Percentiles rank a stretch among this genome's conserved stretches.
Evolutionary conservation across 2,329 filamentous ascomycete species (phyloP).

Genomic region (Curvularia lunata): DNA sequence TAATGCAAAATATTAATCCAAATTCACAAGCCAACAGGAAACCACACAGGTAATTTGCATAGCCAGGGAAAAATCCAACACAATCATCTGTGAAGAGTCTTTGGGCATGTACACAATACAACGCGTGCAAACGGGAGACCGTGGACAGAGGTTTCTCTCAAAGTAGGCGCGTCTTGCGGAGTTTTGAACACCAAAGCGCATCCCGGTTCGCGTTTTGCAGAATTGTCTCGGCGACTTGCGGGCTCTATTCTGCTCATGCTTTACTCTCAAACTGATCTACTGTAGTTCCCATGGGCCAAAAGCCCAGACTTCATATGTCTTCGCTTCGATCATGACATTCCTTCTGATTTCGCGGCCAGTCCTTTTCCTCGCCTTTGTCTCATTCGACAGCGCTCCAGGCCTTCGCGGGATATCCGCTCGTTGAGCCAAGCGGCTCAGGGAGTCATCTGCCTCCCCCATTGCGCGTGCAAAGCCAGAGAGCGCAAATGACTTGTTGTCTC

Average conservation of each 20-base stretch:
- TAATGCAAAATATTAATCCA: background rate
- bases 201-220: background rate
- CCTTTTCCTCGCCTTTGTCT: background rate
- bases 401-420: background rate
- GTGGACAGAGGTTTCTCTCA: background rate
- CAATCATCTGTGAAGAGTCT: background rate
- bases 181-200: background rate
- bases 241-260: background rate
- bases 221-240: background rate
- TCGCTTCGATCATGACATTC: background rate
- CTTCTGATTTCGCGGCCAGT: background rate
- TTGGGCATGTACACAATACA: background rate
- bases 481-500: background rate
- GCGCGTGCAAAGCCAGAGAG: constrained; percentile 2
- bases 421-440: background rate
- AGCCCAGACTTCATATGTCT: background rate
- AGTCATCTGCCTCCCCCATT: constrained; percentile 4
- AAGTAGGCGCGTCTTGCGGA: background rate
- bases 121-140: background rate
- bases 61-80: background rate
- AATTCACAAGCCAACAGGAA: background rate
- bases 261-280: background rate
- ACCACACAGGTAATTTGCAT: background rate
- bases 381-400: constrained; percentile 1
- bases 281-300: background rate